Conservation (phyloP, 306 rosid genomes). For the Acacia confusa region DNA sequence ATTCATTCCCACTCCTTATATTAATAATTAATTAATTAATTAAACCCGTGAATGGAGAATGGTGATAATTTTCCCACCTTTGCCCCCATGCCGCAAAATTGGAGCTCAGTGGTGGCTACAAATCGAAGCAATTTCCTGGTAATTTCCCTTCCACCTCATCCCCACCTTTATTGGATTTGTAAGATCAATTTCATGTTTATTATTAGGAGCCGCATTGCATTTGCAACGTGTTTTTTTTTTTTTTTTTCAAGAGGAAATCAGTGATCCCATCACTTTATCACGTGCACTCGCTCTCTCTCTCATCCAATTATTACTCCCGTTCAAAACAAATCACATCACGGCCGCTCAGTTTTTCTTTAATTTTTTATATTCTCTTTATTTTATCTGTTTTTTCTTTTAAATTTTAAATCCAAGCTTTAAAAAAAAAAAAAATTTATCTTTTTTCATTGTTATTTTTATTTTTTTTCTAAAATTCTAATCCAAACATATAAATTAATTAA, state of each 20-base stretch:
- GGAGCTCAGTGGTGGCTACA: neutral
- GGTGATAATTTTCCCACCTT: neutral
- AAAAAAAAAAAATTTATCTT: no score
- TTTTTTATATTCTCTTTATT: no score
- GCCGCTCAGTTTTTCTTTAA: no score
- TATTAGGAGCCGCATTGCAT: neutral
- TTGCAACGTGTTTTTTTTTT: neutral
- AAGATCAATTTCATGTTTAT: neutral
- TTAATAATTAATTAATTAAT: no score
- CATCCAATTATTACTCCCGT: conserved; percentile 34
- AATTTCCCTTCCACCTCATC: neutral
- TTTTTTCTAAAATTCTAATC: no score
- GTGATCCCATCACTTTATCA: neutral
- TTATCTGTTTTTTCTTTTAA: no score
- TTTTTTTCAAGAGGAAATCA: neutral
- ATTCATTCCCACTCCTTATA: no score
- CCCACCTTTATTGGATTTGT: neutral
- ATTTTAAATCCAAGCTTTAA: no score
- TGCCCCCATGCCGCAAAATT: neutral
- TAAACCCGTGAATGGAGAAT: no score
- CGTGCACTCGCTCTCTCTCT: neutral
- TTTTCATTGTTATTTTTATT: no score
- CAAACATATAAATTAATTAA: no score
- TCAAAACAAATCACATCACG: no score
- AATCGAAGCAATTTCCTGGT: neutral